Evolutionary conservation across 1,139 yeast species (phyloP), one percentile per base, ranked within the genome.

Genomic region (Scheffersomyces cryptocercus): DNA sequence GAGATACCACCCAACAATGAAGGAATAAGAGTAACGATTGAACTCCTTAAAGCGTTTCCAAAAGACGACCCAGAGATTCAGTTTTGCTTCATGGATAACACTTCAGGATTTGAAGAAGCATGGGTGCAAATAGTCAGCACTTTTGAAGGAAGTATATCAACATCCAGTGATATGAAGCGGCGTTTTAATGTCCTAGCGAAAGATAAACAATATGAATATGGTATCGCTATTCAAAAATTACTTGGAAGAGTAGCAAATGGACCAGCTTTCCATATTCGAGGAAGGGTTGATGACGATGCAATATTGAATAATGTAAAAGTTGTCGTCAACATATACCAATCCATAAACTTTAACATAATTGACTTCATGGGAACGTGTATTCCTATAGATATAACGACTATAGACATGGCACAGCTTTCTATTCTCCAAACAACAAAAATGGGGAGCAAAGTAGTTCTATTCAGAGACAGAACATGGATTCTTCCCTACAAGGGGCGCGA

Each of bases 71-170:
- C 61, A 0, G 71, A 70, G 13, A 59, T 81, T 3, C 62, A 56
- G 6, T 76, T 79, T 44, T 62, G 55, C 39, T 73, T 80, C 43
- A 51, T 57, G 5, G 81, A 77, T 44, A 56, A 63, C 5, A 70
- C 72, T 0, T 57, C 75, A 2, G 87, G 88, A 1, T 81, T 79
- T 47, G 88, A 82, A 52, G 82, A 79, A 47, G 75, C 73, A 0
- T 77, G 84, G 79, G 59, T 70, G 1, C 68, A 67, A 8, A 55
- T 79, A 1, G 65, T 70, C 1, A 54, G 61, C 1, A 48, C 59
- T 5, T 63, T 73, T 29, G 51, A 57, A 3, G 69, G 70, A 0
- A 56, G 54, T 20, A 48, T 79, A 2, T 74, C 65, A 42, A 53
- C 70, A n/a, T 69, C 62, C 30, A 39, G 47, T 1, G 62, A 62